Evolutionary conservation across 208 protist genomes (phyloP), one percentile per base, ranked within the genome.

Genomic region (Leishmania gerbilli): DNA sequence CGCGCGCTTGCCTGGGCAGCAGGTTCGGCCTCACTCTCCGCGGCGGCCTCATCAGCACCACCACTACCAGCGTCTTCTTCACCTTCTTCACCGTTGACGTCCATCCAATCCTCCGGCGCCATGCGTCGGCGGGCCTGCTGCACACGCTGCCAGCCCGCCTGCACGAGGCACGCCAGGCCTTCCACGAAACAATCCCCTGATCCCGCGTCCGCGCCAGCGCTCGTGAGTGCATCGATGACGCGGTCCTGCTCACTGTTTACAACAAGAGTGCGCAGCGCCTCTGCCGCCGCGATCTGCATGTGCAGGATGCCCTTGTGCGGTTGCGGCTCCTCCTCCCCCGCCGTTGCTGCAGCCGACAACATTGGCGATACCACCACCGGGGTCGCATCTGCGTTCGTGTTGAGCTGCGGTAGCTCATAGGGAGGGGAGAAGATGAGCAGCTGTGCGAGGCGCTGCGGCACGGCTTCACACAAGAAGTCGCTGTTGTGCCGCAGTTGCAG

Each of bases 181-280:
- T 85, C 83, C 15, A 83, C 76, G 49, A 93, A 88, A 69, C 40
- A 42, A 34, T 72, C 11, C 19, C 80, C 80, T 13, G 79, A 62
- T 9, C 49, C 77, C 7, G 77, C 75, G 31, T 71, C 74, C 34
- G 79, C 82, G 1, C 67, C 81, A 17, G 64, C 47, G 34, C 71
- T 40, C n/a, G 75, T 83, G 62, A 95, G 84, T 21, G 77, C 80
- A 72, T 95, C 91, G 19, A 93, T 77, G 15, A 90, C 91, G 49
- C 82, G 82, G 79, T 95, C 91, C 49, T 92, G 82, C 15, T 79
- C 69, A 77, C 89, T 91, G 86, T 92, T 95, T 42, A 87, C 89
- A 67, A 95, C 83, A 3, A 92, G 56, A 64, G 91, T 93, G 62
- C 90, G 88, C 55, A 95, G 86, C 9, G 92, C 90, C 65, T 90